Base-by-base conservation (phyloP, 768 basidiomycete genomes). In the Pisolithus orientalis region DNA sequence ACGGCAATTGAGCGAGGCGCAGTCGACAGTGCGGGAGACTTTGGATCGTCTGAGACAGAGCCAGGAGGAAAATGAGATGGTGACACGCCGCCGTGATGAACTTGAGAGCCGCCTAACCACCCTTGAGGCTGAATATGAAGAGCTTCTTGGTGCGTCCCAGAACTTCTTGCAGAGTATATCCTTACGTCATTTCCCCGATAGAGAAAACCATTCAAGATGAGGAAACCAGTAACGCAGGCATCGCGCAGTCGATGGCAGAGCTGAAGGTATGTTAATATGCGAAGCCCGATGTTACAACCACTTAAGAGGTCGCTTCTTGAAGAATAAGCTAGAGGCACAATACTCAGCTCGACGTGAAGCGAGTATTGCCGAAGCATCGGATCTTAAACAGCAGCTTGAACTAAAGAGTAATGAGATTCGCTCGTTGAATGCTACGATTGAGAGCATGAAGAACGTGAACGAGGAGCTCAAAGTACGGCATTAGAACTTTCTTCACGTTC, bases 281-380 rank as follows among this genome's bases (percentile, higher is more conserved):
- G 49, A n/a, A 32, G 49, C 49, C 21, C 5, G 9, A 10, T 25
- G 46, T 16, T 25, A 39, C 44, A 25, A 49, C 44, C 44, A 38
- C 51, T 50, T 50, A 17, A 24, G 43, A 31, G 40, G 52, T 11
- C 52, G 34, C 46, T 6, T 49, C 31, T 54, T 52, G 51, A 38
- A 98, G 95, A 84, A 79, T 66, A 96, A 97, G 72, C 82, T 96
- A 48, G 95, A 99, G 70, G 79, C 87, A 27, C 94, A 97, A 67
- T 96, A 95, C 63, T 83, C 85, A 21, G 86, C 90, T 46, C 94
- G 93, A 68, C 89, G 94, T 44, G 94, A 98, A 54, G 85, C 93
- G 25, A 87, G 94, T 57, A 70, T 84, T 48, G 82, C 82, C 57
- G 96, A 99, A 68, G 86, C 87, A 17, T 70, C 77, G 14, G 90